Evolutionary conservation across 257 asterid species (phyloP), one percentile per base, ranked within the genome.

Genomic region (Mentha longifolia): DNA sequence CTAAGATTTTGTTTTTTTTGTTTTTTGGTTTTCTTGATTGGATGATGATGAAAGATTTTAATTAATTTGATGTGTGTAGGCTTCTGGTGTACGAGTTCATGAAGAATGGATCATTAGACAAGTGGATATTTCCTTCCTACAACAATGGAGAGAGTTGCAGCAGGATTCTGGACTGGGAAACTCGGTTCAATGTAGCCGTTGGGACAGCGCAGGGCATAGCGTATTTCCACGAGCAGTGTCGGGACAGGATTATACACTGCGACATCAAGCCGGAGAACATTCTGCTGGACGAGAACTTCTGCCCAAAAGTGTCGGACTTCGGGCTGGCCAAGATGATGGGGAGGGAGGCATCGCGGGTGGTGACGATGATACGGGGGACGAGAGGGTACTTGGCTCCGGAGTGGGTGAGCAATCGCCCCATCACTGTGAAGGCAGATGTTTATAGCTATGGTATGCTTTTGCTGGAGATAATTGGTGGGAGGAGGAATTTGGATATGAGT

Each of bases 321-420:
- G 98, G 98, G 28, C 91, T 92, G 12, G 98, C 98, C 10, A 92
- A 92, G 68, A 17, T 92, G 84, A 90, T 92, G 98, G 97, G 96
- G n/a, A 82, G 96, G 78, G 98, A 92, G 74, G 96, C 88, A 49
- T 92, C 98, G 0, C 97, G 75, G 4, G 92, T 90, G 31, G 88
- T 92, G 37, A 90, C 98, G 2, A 90, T 90, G 97, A 74, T 90
- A 56, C 80, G 97, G 72, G 96, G 98, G 49, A 92, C 97, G 62
- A 74, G 98, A 70, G 98, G 97, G 7, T 90, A 92, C 78, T 35
- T 92, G 70, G 98, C 97, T 35, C 98, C 97, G 0, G 96, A 90
- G 65, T 92, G 97, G 97, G 83, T 92, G 50, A 90, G 96, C 82
- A 90, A 92, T 65, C 86, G 97, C 7, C 91, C 96, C 1, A 90